These are phyloP conservation scores for Candida dubliniensis DNA, from an alignment of 1,139 yeast species.

Conservation along the genomic window DNA sequence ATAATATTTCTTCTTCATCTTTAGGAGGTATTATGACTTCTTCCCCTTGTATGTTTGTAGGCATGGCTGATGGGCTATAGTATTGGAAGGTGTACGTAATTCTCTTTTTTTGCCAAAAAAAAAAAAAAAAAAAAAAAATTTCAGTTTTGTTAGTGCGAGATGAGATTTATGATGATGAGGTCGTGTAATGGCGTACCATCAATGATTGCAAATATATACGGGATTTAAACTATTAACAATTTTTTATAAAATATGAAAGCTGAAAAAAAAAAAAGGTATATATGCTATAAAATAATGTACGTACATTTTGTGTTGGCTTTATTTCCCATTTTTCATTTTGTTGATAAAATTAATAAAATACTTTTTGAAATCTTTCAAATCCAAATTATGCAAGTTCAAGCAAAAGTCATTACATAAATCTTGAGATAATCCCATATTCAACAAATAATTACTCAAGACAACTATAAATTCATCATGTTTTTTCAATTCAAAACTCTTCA, in stretches of 20 bases:
- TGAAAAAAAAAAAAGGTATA: neutral
- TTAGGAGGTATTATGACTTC: slow-evolving; percentile 58
- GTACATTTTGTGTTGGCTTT: neutral
- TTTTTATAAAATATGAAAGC: no score
- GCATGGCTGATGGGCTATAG: slow-evolving; percentile 16
- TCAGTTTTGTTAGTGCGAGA: no score
- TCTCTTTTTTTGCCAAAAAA: neutral
- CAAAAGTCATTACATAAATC: slow-evolving; percentile 59
- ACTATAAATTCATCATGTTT: slow-evolving; percentile 44
- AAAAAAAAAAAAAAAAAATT: neutral
- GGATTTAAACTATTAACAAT: no score
- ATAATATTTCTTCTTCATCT: slow-evolving; percentile 74
- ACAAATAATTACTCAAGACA: slow-evolving; percentile 55
- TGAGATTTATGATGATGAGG: no score
- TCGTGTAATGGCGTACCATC: no score
- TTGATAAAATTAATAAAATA: slow-evolving; percentile 60
- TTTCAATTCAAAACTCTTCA: slow-evolving; percentile 58
- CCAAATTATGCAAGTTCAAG: slow-evolving; percentile 51
- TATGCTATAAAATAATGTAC: neutral
- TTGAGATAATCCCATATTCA: slow-evolving; percentile 60
- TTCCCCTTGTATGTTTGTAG: slow-evolving; percentile 26
- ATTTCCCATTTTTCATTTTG: slow-evolving; percentile 33
- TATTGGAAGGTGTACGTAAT: neutral
- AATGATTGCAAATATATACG: no score
- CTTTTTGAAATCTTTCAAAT: slow-evolving; percentile 62